Base-by-base conservation (phyloP, 495 filamentous ascomycete genomes). In the Cryomyces minteri region DNA sequence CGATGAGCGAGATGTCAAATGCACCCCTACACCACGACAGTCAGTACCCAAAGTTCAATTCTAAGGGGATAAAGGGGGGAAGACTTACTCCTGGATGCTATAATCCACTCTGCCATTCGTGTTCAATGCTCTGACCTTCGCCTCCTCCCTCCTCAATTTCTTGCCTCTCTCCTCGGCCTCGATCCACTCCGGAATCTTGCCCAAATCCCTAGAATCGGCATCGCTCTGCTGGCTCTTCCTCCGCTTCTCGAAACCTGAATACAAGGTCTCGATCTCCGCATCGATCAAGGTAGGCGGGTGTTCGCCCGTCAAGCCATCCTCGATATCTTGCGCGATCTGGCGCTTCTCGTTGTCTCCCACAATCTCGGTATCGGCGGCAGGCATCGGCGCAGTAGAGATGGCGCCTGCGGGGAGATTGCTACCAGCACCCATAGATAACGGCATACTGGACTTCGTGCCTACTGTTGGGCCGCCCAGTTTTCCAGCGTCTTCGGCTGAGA, bases 101-200 rank as follows among this genome's bases (percentile, higher is more conserved):
- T 87, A 98, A 62, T 98, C 88, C 11, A 98, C 82, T 38, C 88
- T 71, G 7, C 90, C 87, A 53, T 93, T 95, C 31, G 71, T 64
- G 60, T 98, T 98, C 61, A 95, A 62, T 28, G 77, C 74, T 39
- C 84, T 64, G 12, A 94, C 79, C 60, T 95, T 98, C 40, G 72
- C 67, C 60, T 95, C 88, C 60, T 95, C 88, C 40, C 72, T 63
- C 47, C 71, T 69, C 51, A 94, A 52, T 55, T 72, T 80, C 51
- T 72, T 72, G 43, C 72, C 76, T 53, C 71, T 73, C 42, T 78
- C 69, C 52, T 90, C 84, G 3, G 73, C 65, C 32, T 81, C 80
- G 12, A 66, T 43, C 62, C 67, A 69, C 41, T 72, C 68, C 31
- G 69, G 63, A 34, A 58, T 55, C 18, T 56, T 51, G 31, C 55